These are phyloP conservation scores for Fusarium sp. DNA, from an alignment of 2,329 filamentous ascomycete species.

Conservation along the genomic window DNA sequence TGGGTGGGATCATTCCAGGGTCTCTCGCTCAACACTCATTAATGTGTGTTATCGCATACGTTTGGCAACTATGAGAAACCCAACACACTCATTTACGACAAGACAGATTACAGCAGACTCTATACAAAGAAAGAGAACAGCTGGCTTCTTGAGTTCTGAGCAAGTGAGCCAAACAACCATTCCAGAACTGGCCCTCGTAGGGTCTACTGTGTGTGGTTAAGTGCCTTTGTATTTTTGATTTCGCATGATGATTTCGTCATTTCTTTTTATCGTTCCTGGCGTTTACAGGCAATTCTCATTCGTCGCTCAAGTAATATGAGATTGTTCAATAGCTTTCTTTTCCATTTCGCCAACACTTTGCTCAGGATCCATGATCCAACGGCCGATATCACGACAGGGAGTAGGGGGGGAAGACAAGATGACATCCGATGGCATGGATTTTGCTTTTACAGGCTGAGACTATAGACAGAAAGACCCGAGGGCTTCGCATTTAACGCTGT, in stretches of 20 bases:
- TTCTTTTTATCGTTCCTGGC: constrained; percentile 39
- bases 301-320: constrained; percentile 35
- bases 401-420: constrained; percentile 46
- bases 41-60: constrained; percentile 37
- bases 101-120: constrained; percentile 8
- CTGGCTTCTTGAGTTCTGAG: constrained; percentile 16
- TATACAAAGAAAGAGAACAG: constrained; percentile 18
- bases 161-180: constrained; percentile 23
- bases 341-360: constrained; percentile 42
- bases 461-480: constrained; percentile 55
- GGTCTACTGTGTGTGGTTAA: constrained; percentile 29
- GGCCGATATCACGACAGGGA: constrained; percentile 44
- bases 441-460: constrained; percentile 52
- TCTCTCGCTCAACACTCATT: constrained; percentile 77
- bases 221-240: constrained; percentile 23
- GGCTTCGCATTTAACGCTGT: constrained; percentile 52
- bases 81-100: constrained; percentile 19
- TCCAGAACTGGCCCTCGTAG: constrained; percentile 25
- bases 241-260: constrained; percentile 18
- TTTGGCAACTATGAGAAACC: constrained; percentile 16
- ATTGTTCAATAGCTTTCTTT: constrained; percentile 39
- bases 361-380: constrained; percentile 45
- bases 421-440: constrained; percentile 49
- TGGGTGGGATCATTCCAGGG: constrained; percentile 77
- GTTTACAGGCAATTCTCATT: constrained; percentile 37